Conservation (phyloP, 805 yeast species). For the Jamesozyma rosinii region DNA sequence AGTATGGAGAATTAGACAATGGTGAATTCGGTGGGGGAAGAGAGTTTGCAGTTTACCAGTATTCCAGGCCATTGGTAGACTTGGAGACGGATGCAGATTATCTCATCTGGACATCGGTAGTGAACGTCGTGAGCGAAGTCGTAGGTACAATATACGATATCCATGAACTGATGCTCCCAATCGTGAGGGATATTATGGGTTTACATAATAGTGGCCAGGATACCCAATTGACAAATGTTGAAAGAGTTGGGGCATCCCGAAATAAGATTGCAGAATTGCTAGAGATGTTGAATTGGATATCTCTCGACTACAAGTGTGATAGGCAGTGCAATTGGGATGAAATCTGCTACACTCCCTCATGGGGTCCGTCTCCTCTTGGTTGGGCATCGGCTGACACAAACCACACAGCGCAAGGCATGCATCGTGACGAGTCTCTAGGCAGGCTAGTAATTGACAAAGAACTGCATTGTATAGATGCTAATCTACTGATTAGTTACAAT, state of each 20-base stretch:
- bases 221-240: not conserved
- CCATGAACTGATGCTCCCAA: slow-evolving; percentile 25
- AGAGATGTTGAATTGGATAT: slow-evolving; percentile 33
- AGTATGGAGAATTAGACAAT: not conserved
- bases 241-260: slow-evolving; percentile 10
- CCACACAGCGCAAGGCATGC: slow-evolving; percentile 10
- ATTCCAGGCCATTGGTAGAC: slow-evolving; percentile 36
- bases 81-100: slow-evolving; percentile 36
- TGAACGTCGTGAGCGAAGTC: slow-evolving; percentile 34
- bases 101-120: slow-evolving; percentile 42
- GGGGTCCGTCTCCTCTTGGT: slow-evolving; percentile 51
- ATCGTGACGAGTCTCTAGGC: slow-evolving; percentile 12
- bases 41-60: slow-evolving; percentile 37
- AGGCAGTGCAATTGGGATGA: slow-evolving; percentile 38
- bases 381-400: slow-evolving; percentile 26
- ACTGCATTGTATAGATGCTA: slow-evolving; percentile 15
- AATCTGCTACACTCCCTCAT: slow-evolving; percentile 48
- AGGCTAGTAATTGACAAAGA: slow-evolving; percentile 15
- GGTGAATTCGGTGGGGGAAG: slow-evolving; percentile 21
- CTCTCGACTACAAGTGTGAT: slow-evolving; percentile 36
- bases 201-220: slow-evolving; percentile 4
- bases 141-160: slow-evolving; percentile 32
- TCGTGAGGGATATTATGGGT: slow-evolving; percentile 22
- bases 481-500: slow-evolving; percentile 3
- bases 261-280: slow-evolving; percentile 17